phyloP scores from a whole-genome alignment of 2,329 filamentous ascomycete species.

The Claviceps monticola region DNA sequence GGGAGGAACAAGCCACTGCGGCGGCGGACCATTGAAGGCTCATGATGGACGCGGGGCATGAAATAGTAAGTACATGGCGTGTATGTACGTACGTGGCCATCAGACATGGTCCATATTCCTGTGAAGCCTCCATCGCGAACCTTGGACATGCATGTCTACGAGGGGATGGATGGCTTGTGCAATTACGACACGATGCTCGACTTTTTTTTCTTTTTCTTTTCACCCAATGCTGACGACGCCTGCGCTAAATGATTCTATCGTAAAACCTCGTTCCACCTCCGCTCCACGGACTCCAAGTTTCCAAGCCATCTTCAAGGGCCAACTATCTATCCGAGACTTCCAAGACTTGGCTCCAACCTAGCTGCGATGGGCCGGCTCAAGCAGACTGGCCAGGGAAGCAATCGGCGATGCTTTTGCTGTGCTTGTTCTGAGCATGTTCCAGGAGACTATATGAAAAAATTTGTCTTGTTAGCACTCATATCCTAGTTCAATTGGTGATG shows the following conservation, averaged over 20 bases:
- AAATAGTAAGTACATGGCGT: neutral
- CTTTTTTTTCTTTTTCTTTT: neutral
- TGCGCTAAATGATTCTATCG: constrained; percentile 3
- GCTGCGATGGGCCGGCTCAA: neutral
- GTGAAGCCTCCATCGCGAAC: neutral
- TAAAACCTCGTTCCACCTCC: constrained; percentile 2
- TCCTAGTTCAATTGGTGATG: neutral
- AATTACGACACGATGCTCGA: neutral
- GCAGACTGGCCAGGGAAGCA: constrained; percentile 47
- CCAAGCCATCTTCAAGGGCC: too few relatives aligned
- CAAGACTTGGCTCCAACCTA: neutral
- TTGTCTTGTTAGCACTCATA: neutral
- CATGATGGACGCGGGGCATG: constrained; percentile 10
- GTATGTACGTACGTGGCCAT: neutral
- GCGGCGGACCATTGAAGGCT: constrained; percentile 12
- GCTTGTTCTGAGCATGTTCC: constrained; percentile 63
- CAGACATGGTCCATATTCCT: neutral
- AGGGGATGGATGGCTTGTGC: neutral
- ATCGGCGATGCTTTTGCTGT: constrained; percentile 55
- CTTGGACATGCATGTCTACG: neutral
- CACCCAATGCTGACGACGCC: constrained; percentile 3
- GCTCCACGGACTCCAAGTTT: neutral
- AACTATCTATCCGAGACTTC: neutral
- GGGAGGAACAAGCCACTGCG: constrained; percentile 38
- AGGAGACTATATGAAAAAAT: constrained; percentile 33